Percentiles rank a stretch among this genome's conserved stretches.
phyloP scores from a whole-genome alignment of 2,329 filamentous ascomycete species.

The Aspergillus intermedius region DNA sequence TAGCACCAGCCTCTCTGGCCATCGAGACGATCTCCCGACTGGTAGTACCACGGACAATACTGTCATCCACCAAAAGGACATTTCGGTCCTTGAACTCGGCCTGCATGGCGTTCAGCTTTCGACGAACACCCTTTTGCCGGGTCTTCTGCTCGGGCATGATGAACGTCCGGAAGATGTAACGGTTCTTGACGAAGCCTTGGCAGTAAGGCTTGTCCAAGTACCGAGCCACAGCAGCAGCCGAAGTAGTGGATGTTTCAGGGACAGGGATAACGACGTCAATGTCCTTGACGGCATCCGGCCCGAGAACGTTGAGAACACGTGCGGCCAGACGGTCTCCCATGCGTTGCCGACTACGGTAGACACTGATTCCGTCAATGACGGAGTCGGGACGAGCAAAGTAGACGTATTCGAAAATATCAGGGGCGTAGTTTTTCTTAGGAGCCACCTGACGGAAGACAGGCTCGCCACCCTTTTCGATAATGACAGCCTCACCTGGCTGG shows the following conservation, averaged over 20 bases:
- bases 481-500: slow-evolving; percentile 75
- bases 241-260: slow-evolving; percentile 75
- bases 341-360: slow-evolving; percentile 73
- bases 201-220: slow-evolving; percentile 69
- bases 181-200: slow-evolving; percentile 82
- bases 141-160: slow-evolving; percentile 78
- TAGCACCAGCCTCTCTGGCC: slow-evolving; percentile 76
- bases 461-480: slow-evolving; percentile 68
- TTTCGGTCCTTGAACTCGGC: slow-evolving; percentile 76
- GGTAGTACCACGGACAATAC: slow-evolving; percentile 80
- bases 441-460: slow-evolving; percentile 73
- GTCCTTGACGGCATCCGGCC: slow-evolving; percentile 61
- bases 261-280: slow-evolving; percentile 80
- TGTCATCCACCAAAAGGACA: slow-evolving; percentile 82
- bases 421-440: slow-evolving; percentile 62
- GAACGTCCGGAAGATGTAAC: slow-evolving; percentile 82
- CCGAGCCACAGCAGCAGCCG: slow-evolving; percentile 69
- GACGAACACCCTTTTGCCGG: slow-evolving; percentile 76
- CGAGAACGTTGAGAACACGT: slow-evolving; percentile 61
- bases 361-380: slow-evolving; percentile 79
- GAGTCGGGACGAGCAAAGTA: slow-evolving; percentile 82
- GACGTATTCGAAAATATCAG: slow-evolving; percentile 82
- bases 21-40: slow-evolving; percentile 72
- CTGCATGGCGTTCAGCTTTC: slow-evolving; percentile 82
- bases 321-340: slow-evolving; percentile 80